phyloP scores from a whole-genome alignment of 805 yeast genomes.

The Yamadazyma tumulicola region DNA sequence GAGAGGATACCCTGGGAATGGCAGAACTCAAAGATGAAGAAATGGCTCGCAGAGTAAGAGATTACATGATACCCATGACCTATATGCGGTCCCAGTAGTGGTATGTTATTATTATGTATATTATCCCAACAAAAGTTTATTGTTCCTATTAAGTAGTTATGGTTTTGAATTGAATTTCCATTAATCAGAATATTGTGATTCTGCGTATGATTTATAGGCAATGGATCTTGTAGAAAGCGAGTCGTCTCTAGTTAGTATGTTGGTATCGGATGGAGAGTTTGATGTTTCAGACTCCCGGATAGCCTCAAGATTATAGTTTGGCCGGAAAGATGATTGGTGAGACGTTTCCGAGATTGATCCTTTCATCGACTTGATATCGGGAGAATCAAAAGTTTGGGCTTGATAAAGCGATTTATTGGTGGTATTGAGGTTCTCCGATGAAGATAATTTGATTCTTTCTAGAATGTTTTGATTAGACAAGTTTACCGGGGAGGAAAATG shows the following conservation, averaged over 20 bases:
- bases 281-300: slow-evolving; percentile 2
- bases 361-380: slow-evolving; percentile 20
- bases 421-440: slow-evolving; percentile 2
- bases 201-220: neutral
- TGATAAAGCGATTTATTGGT: no score
- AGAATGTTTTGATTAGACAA: slow-evolving; percentile 7
- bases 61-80: slow-evolving; percentile 34
- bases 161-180: no score
- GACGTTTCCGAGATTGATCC: slow-evolving; percentile 15
- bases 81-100: slow-evolving; percentile 8
- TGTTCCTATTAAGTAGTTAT: no score
- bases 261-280: neutral
- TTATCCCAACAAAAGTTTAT: no score
- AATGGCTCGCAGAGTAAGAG: slow-evolving; percentile 27
- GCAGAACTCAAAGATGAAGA: slow-evolving; percentile 24
- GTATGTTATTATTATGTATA: neutral
- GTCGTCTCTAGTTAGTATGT: slow-evolving; percentile 9
- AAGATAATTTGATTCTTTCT: slow-evolving; percentile 5
- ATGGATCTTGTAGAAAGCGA: slow-evolving; percentile 8
- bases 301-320: slow-evolving; percentile 4
- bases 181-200: neutral
- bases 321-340: slow-evolving; percentile 4
- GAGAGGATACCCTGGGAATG: slow-evolving; percentile 9
- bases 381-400: no score
- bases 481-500: neutral